Evolutionary conservation across 1,284 basidiomycete genomes (phyloP).

Genomic region (Ganoderma lingzhi): DNA sequence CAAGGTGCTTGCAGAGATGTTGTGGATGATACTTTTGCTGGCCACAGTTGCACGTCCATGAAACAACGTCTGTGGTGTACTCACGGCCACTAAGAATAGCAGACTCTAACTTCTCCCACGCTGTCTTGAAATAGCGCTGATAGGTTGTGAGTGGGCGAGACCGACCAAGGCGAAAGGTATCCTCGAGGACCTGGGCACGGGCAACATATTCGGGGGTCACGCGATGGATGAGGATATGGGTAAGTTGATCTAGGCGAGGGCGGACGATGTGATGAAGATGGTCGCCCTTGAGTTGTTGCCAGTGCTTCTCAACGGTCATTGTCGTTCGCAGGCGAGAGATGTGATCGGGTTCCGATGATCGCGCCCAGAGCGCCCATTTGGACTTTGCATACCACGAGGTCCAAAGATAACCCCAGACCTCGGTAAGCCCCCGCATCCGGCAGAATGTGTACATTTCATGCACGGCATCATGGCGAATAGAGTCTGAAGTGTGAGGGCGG

Average conservation of each 20-base stretch:
- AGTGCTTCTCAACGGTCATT: conserved; percentile 31
- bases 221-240: conserved; percentile 13
- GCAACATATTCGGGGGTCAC: conserved; percentile 19
- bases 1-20: conserved; percentile 32
- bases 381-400: conserved; percentile 26
- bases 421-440: conserved; percentile 15
- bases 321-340: conserved; percentile 28
- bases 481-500: not conserved
- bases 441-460: conserved; percentile 30
- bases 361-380: conserved; percentile 29
- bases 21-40: conserved; percentile 32
- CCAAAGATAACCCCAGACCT: conserved; percentile 34
- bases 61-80: conserved; percentile 20
- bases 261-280: conserved; percentile 19
- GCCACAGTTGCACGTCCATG: conserved; percentile 32
- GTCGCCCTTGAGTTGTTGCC: conserved; percentile 27
- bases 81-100: conserved; percentile 13
- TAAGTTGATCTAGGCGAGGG: conserved; percentile 25
- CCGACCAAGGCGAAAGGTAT: not conserved
- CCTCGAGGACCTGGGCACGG: not conserved
- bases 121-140: conserved; percentile 12
- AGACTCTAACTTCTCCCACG: conserved; percentile 16
- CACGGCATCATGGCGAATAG: conserved; percentile 25
- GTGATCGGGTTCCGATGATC: conserved; percentile 8
- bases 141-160: not conserved